Percentiles rank a stretch among this genome's conserved stretches.
phyloP scores from a whole-genome alignment of 2,329 filamentous ascomycete genomes.

The Nemania abortiva region DNA sequence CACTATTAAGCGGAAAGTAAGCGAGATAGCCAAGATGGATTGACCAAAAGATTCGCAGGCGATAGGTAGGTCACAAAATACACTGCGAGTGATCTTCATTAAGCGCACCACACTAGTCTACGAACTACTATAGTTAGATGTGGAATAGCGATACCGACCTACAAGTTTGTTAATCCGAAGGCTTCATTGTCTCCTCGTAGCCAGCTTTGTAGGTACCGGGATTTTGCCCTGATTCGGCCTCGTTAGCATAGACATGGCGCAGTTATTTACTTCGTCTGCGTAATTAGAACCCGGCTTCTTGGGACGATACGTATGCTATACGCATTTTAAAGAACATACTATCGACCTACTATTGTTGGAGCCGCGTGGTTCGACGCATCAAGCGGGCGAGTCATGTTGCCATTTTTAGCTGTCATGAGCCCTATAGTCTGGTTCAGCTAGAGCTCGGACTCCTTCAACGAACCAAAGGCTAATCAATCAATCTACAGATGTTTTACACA shows the following conservation, averaged over 20 bases:
- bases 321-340: background rate
- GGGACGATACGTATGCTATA: constrained; percentile 1
- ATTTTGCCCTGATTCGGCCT: background rate
- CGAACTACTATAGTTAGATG: background rate
- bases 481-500: too few species aligned
- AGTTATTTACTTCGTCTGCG: background rate
- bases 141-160: background rate
- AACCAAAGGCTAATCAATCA: background rate
- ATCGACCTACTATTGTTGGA: background rate
- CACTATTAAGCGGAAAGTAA: constrained; percentile 18
- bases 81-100: constrained; percentile 15
- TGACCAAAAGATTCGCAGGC: constrained; percentile 3
- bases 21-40: constrained; percentile 21
- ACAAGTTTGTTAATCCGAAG: background rate
- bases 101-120: background rate
- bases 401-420: constrained; percentile 32
- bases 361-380: constrained; percentile 7
- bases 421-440: constrained; percentile 14
- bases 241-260: too few species aligned
- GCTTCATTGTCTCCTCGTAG: background rate
- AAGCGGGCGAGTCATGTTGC: constrained; percentile 17
- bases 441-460: constrained; percentile 4
- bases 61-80: constrained; percentile 1
- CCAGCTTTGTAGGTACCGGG: background rate
- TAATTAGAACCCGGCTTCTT: constrained; percentile 1